Conservation (phyloP, 306 rosid genomes). For the Acacia acuminata region DNA sequence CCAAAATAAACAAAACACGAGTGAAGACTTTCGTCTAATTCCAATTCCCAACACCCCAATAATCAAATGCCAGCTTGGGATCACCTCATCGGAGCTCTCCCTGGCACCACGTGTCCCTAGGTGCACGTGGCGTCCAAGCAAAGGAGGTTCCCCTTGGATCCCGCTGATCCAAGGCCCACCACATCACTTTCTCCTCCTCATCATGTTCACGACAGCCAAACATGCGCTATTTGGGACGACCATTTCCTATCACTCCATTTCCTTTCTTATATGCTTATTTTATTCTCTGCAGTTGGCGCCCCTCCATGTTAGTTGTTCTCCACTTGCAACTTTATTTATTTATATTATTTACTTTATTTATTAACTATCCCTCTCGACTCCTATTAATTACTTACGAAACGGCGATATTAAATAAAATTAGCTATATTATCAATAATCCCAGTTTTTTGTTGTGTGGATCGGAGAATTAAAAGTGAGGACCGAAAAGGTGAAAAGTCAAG, state of each 20-base stretch:
- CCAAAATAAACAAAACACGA: background rate
- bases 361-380: background rate
- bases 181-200: background rate
- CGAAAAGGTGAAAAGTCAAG: background rate
- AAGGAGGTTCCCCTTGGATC: background rate
- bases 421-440: background rate
- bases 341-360: background rate
- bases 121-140: slow-evolving; percentile 2
- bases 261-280: background rate
- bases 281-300: slow-evolving; percentile 1
- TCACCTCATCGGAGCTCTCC: background rate
- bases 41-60: background rate
- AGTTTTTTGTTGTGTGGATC: background rate
- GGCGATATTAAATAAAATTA: background rate
- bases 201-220: slow-evolving; percentile 19
- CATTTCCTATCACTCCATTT: background rate
- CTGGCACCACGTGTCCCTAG: background rate
- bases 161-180: background rate
- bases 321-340: slow-evolving; percentile 24
- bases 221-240: slow-evolving; percentile 19
- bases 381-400: background rate
- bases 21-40: background rate
- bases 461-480: background rate
- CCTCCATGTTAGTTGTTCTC: slow-evolving; percentile 42
- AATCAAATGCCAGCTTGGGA: background rate